Base-by-base conservation (phyloP, 768 basidiomycete genomes). In the Podaxis rugospora region DNA sequence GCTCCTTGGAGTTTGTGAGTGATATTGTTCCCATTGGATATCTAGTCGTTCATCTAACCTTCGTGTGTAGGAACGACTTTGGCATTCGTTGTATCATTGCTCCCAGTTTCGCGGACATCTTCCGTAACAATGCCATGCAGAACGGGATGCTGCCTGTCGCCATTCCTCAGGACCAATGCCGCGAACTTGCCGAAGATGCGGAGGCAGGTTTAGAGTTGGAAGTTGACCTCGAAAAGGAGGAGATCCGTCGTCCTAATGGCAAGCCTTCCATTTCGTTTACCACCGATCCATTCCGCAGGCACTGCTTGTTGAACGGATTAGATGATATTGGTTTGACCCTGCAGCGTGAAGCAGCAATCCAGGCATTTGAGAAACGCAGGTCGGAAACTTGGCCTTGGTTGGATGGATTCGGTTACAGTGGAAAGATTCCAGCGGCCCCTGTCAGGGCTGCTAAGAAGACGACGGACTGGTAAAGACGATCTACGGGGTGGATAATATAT, bases 281-380 rank as follows among this genome's bases (percentile, higher is more conserved):
- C 40, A 86, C 88, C 52, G 97, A 99, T 74, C 76, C 88, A 0
- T 99, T 98, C 89, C 82, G 95, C 64, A 80, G 93, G 58, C 92
- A 96, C 70, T 95, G 97, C 72, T 76, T 99, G 72, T 72, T 99
- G 75, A 95, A 99, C 68, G 97, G 97, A 35, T 77, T 98, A 65
- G 97, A 99, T 72, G 97, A 98, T 69, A 96, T 99, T 64, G 95
- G 90, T 46, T 78, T 99, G 74, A 99, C 97, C 47, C 78, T 99
- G 79, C 87, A 92, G 72, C 88, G 87, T 71, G 86, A 80, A 35
- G 76, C 76, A 9, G 72, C 80, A n/a, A 97, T 99, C 65, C 78
- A 81, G 62, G 66, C 72, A 46, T 99, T 98, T 67, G 97, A 99
- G 81, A 69, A 81, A 68, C 83, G 82, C 67, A 75, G 97, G 65